Base-by-base conservation (phyloP, 2,329 filamentous ascomycete species). In the Penicillium aurantiogriseum region DNA sequence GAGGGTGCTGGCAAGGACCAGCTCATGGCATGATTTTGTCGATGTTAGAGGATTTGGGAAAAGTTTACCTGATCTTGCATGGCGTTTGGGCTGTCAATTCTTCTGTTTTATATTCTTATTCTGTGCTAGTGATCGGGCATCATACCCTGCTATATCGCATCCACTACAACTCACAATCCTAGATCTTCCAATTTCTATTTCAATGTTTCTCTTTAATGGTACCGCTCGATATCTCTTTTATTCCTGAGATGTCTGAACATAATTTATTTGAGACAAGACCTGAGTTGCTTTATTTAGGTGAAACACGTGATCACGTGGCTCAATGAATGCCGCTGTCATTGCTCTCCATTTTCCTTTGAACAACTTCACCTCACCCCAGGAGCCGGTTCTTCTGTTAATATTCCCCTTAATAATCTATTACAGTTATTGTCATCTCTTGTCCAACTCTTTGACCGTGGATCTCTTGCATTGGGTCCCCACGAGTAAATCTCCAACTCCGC, bases 1-100 rank as follows among this genome's bases (percentile, higher is more conserved):
- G 88, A 91, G 75, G 80, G 81, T 54, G 84, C 84, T 67, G 81
- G 79, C 45, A 78, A 79, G 63, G 80, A 83, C 66, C 76, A 76
- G 56, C 58, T 80, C 58, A 66, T 77, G 65, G 76, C 75, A 44
- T 79, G 68, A 68, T 51, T 56, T 38, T 54, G 42, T 52, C 31
- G 21, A 25, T 27, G 29, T 54, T 51, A 47, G 17, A 33, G 50
- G 36, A 50, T 53, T 53, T 58, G 60, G 58, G 57, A 66, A 66
- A 66, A 68, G 60, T 63, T 64, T 60, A 61, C 60, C 56, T 64
- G 62, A 56, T 62, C 50, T 64, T 70, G 69, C 66, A 69, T 69
- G 72, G 72, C 72, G 72, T 74, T 74, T 62, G 33, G 63, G 63
- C 56, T 51, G 59, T 58, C 39, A 19, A 17, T 52, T 36, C 23